Conservation (phyloP, 352 stramenopile genomes). For the Phytophthora agathidicida region DNA sequence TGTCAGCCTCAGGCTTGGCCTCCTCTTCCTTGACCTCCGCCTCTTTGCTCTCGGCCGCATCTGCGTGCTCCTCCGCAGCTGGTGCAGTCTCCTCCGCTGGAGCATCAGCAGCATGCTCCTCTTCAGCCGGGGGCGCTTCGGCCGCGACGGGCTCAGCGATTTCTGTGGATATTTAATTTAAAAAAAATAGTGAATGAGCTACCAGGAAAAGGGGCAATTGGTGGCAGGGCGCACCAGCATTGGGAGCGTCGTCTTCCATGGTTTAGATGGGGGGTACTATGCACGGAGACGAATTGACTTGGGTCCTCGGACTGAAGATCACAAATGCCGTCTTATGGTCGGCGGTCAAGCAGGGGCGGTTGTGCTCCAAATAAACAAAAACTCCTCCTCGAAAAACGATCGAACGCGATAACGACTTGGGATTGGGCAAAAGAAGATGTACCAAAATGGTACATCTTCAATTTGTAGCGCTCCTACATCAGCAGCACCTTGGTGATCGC, state of each 20-base stretch:
- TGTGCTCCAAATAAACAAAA: conserved; percentile 19
- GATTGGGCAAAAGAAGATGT: conserved; percentile 27
- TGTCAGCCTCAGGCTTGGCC: conserved; percentile 21
- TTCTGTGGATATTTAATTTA: conserved; percentile 7
- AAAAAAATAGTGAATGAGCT: background rate
- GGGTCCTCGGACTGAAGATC: conserved; percentile 31
- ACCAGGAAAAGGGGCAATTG: background rate
- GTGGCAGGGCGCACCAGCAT: conserved; percentile 30
- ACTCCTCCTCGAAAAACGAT: conserved; percentile 22
- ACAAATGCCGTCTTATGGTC: conserved; percentile 18
- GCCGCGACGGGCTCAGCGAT: conserved; percentile 23
- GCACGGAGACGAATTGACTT: conserved; percentile 9
- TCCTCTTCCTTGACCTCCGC: conserved; percentile 37
- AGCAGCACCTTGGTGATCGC: too few relatives aligned
- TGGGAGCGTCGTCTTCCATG: conserved; percentile 67
- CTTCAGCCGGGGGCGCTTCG: conserved; percentile 22
- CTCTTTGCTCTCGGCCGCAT: conserved; percentile 41
- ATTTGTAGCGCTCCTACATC: too few relatives aligned
- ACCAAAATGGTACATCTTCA: too few relatives aligned
- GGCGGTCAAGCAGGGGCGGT: conserved; percentile 14
- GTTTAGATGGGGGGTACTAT: background rate
- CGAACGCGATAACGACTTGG: conserved; percentile 18
- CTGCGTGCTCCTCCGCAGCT: conserved; percentile 15
- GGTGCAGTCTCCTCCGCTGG: background rate
- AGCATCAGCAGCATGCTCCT: conserved; percentile 9